These are phyloP conservation scores for Przewalskia tangutica DNA, from an alignment of 257 asterid genomes.

Conservation along the genomic window DNA sequence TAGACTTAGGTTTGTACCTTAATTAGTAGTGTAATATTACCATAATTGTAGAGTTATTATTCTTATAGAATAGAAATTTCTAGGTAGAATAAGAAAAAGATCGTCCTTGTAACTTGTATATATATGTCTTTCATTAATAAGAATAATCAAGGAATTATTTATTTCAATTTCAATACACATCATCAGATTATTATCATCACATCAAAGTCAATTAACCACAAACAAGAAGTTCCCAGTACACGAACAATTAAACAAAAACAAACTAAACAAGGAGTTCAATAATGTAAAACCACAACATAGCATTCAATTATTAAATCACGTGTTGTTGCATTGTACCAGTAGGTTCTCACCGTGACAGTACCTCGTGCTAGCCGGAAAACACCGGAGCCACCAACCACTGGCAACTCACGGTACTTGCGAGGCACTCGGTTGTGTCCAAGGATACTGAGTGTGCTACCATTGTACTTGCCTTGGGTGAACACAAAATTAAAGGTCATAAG, in stretches of 20 bases:
- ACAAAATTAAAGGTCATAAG: neutral
- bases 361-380: conserved; percentile 1
- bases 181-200: too few relatives aligned
- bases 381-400: neutral
- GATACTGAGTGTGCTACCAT: neutral
- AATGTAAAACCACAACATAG: neutral
- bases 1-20: too few relatives aligned
- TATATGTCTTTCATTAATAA: too few relatives aligned
- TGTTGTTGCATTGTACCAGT: neutral
- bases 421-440: neutral
- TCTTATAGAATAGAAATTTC: too few relatives aligned
- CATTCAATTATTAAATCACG: neutral
- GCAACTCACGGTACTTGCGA: neutral
- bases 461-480: neutral
- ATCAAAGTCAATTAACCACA: too few relatives aligned
- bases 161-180: too few relatives aligned
- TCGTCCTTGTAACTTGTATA: too few relatives aligned
- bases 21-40: too few relatives aligned
- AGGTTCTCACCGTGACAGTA: neutral
- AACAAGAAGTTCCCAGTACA: neutral
- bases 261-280: neutral
- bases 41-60: too few relatives aligned
- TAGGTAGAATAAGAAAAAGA: too few relatives aligned
- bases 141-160: too few relatives aligned
- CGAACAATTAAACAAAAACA: neutral